Base-by-base conservation (phyloP, 2,329 filamentous ascomycete species). In the Botrytis squamosa region DNA sequence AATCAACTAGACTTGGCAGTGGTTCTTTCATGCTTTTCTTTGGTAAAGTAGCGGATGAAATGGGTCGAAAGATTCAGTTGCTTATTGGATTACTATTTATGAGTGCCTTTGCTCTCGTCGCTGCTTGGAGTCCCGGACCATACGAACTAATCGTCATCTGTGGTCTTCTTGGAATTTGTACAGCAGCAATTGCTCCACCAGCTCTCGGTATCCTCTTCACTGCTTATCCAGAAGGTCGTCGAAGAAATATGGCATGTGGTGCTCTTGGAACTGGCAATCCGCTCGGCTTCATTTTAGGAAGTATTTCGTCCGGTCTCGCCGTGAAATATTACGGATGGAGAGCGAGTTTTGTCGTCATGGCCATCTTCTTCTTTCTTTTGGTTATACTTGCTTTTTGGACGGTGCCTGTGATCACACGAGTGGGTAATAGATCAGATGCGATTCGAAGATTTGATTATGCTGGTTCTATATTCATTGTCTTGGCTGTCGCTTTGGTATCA, bases 11-110 rank as follows among this genome's bases (percentile, higher is more conserved):
- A 22, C 84, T 93, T 25, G 88, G 87, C 1, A 88, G 88, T 52
- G 90, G 90, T 10, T 86, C 90, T 0, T 89, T 92, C 77, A 85
- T 93, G 75, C 85, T 93, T 14, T 87, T 90, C 77, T 90, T 92
- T 74, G 90, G 90, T 57, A 88, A 88, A 76, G 82, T 91, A 10
- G 89, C 90, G 2, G 90, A 92, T 78, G 83, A 91, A 63, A 88
- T 92, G 66, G 90, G 90, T n/a, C 85, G 90, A 49, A 89, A 89
- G 76, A 77, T 82, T 0, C 84, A 92, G 79, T 89, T 92, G 78
- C 85, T 91, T 29, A 81, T 82, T 16, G 90, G 89, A 64, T 86
- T 92, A 83, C 85, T 85, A 25, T 84, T 88, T 33, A 91, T 91
- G 79, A 85, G 86, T 5, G 81, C 88, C 38, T 86, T 89, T 75